Evolutionary conservation across 306 rosid genomes (phyloP).

Genomic region (Malus domestica): DNA sequence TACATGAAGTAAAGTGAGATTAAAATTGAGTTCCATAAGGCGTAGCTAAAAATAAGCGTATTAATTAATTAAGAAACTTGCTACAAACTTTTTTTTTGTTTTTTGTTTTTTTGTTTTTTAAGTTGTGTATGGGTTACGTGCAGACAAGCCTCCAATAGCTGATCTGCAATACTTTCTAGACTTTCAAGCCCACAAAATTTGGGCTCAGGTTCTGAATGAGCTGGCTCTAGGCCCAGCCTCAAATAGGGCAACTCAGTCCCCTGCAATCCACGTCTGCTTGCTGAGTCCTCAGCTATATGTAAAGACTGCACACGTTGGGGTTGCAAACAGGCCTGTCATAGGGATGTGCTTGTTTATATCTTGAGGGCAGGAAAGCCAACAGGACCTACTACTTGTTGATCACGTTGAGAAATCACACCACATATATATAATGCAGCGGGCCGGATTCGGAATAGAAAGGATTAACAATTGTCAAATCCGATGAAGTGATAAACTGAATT

Average conservation of each 20-base stretch:
- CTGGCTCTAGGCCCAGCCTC: conserved; percentile 60
- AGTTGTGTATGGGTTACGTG: not conserved
- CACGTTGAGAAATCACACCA: too few relatives aligned
- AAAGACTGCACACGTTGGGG: conserved; percentile 54
- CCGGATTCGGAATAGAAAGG: too few relatives aligned
- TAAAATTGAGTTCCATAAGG: accelerated
- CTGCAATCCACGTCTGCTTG: conserved; percentile 54
- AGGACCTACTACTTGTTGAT: conserved; percentile 29
- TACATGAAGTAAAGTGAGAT: too few relatives aligned
- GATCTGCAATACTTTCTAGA: conserved; percentile 83
- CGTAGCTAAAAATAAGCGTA: too few relatives aligned
- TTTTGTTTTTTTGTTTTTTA: not conserved
- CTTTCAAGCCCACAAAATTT: conserved; percentile 65
- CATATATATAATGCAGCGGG: too few relatives aligned
- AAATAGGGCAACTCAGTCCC: conserved; percentile 37
- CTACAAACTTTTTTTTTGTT: too few relatives aligned
- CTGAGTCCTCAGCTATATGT: conserved; percentile 82
- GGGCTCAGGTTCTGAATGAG: conserved; percentile 89
- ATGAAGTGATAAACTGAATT: too few relatives aligned
- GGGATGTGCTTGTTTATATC: conserved; percentile 69
- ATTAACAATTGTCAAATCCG: too few relatives aligned
- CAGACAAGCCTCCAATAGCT: conserved; percentile 76
- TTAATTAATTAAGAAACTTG: too few relatives aligned
- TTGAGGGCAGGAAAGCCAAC: conserved; percentile 90
- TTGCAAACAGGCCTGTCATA: conserved; percentile 66